These are phyloP conservation scores for Angomonas deanei DNA, from an alignment of 208 protist genomes.

Conservation along the genomic window DNA sequence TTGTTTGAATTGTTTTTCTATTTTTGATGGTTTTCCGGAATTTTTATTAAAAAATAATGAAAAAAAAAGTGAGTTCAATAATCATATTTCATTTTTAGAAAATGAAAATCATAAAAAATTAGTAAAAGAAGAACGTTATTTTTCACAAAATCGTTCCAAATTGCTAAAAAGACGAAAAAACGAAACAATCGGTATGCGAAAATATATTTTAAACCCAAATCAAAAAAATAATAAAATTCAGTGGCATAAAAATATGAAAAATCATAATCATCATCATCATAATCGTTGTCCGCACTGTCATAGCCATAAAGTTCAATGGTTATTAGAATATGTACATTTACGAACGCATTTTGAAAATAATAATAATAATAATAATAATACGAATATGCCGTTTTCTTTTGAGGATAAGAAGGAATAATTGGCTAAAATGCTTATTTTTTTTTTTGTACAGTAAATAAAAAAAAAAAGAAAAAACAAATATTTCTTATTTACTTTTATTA, in stretches of 20 bases:
- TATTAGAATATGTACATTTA: neutral
- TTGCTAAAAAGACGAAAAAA: neutral
- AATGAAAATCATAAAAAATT: neutral
- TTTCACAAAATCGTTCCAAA: neutral
- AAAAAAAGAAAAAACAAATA: neutral
- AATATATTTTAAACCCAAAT: neutral
- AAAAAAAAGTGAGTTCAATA: slow-evolving; percentile 1
- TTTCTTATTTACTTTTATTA: neutral
- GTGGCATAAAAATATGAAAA: neutral
- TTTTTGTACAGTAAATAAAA: too few species aligned
- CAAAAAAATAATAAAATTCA: neutral
- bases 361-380: neutral
- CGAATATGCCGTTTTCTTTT: neutral
- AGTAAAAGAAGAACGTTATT: neutral
- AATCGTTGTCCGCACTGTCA: neutral
- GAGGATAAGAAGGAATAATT: neutral
- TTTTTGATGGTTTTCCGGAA: neutral
- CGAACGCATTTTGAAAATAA: neutral
- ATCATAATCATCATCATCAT: neutral
- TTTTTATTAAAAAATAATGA: slow-evolving; percentile 7
- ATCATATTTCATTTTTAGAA: neutral
- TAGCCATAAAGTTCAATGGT: neutral
- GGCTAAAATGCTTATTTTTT: neutral
- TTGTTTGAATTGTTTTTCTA: neutral
- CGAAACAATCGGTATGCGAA: neutral